A percentile compares a stretch with the other conserved stretches of the same genome.
phyloP scores from a whole-genome alignment of 805 yeast genomes.

The Metschnikowia chrysomelidarum region DNA sequence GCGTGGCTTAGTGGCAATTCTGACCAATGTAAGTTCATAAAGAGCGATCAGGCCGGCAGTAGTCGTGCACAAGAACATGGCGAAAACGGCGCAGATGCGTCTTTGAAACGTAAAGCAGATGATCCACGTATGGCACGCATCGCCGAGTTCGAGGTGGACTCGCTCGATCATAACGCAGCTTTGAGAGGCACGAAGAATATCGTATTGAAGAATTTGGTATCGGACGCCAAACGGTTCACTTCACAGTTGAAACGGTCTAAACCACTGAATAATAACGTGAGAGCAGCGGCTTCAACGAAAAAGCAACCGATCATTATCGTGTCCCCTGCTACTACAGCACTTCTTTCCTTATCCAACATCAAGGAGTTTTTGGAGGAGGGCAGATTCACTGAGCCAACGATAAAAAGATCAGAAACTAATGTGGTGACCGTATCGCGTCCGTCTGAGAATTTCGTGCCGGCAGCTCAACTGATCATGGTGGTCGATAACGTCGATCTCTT shows the following conservation, averaged over 20 bases:
- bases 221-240: slow-evolving; percentile 62
- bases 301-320: slow-evolving; percentile 44
- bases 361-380: slow-evolving; percentile 65
- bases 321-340: slow-evolving; percentile 46
- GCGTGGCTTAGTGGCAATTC: slow-evolving; percentile 77
- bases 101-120: slow-evolving; percentile 15
- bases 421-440: slow-evolving; percentile 53
- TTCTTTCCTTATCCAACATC: slow-evolving; percentile 39
- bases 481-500: slow-evolving; percentile 83
- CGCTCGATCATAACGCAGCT: slow-evolving; percentile 58
- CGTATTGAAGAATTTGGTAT: slow-evolving; percentile 64
- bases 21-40: slow-evolving; percentile 55
- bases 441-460: slow-evolving; percentile 49
- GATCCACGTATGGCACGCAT: slow-evolving; percentile 54
- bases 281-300: slow-evolving; percentile 17
- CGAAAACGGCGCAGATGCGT: slow-evolving; percentile 3
- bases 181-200: slow-evolving; percentile 65
- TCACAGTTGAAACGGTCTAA: slow-evolving; percentile 43
- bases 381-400: slow-evolving; percentile 53
- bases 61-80: not conserved
- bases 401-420: slow-evolving; percentile 32
- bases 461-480: slow-evolving; percentile 66
- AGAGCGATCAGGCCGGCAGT: slow-evolving; percentile 17
- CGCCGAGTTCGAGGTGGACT: slow-evolving; percentile 45
- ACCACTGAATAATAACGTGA: slow-evolving; percentile 10